Base-by-base conservation (phyloP, 345 rosid genomes). In the Geranium rotundifolium region DNA sequence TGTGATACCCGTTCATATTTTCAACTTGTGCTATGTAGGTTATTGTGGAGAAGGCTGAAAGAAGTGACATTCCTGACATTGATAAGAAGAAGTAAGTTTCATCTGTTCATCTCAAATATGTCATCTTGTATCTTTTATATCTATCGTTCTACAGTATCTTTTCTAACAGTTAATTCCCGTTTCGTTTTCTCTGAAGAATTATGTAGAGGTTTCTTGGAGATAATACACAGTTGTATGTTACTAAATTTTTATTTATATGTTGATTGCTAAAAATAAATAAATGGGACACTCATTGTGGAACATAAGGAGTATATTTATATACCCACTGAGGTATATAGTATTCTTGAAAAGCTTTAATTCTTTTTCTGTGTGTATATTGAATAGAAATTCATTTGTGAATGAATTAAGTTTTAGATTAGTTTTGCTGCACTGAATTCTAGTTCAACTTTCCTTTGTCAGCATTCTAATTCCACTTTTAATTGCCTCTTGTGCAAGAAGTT, bases 31-130 rank as follows among this genome's bases (percentile, higher is more conserved):
- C 52, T 15, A 8, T 9, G 29, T 46, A 79, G 83, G 83, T 79
- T 14, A 79, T 79, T 66, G 80, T 79, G 70, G 80, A 79, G 76
- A 76, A 69, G 70, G 83, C 79, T 73, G 80, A 76, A 67, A 73
- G 77, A 65, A 76, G 83, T 49, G 80, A 76, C 65, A 69, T 79
- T 37, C 83, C 83, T 62, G 78, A 79, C 57, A 73, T 76, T 29
- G 83, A 79, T 67, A 76, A 76, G 69, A 79, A 79, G 71, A 79
- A 79, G 83, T 79, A 52, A 79, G 75, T 72, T 13, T 3, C 17
- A 19, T 71, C 58, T 16, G 4, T 5, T 19, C 23, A 16, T 65
- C 27, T 10, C 41, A n/a, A 17, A 55, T 50, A 29, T 30, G 19
- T 56, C 58, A n/a, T 58, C 27, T 19, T 37, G 5, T 57, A 7